Conservation (phyloP, 2,329 filamentous ascomycete species). For the Metarhizium anisopliae region DNA sequence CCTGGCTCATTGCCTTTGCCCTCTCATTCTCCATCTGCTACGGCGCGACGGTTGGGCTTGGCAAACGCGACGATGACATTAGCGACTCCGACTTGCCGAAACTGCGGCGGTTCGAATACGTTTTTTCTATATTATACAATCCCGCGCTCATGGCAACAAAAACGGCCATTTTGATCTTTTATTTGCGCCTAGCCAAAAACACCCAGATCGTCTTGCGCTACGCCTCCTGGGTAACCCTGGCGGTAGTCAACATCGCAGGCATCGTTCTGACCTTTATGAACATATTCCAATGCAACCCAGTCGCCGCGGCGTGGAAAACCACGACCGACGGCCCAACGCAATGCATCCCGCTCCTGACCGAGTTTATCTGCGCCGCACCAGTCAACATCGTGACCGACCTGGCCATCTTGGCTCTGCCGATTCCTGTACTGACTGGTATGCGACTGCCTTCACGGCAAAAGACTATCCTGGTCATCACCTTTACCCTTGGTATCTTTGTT, state of each 20-base stretch:
- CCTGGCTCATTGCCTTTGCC: conserved; percentile 65
- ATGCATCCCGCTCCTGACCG: conserved; percentile 51
- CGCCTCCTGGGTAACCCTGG: conserved; percentile 72
- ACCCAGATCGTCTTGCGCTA: conserved; percentile 67
- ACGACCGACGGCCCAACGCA: conserved; percentile 20
- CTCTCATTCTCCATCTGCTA: conserved; percentile 58
- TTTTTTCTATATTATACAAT: conserved; percentile 63
- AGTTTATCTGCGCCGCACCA: conserved; percentile 68
- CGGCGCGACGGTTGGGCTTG: conserved; percentile 55
- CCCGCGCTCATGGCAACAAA: conserved; percentile 86
- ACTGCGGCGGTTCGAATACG: conserved; percentile 53
- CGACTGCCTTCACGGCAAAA: conserved; percentile 78
- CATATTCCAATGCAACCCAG: conserved; percentile 74
- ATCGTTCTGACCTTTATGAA: conserved; percentile 76
- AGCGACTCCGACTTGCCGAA: conserved; percentile 33
- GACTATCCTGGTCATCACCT: conserved; percentile 76
- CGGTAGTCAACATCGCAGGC: conserved; percentile 71
- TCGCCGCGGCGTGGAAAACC: conserved; percentile 57
- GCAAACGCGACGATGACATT: conserved; percentile 57
- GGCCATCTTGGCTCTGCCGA: conserved; percentile 76
- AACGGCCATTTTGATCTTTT: conserved; percentile 87
- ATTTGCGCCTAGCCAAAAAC: conserved; percentile 72
- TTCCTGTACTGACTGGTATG: conserved; percentile 83
- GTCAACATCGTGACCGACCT: conserved; percentile 90
- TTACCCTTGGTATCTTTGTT: conserved; percentile 79